Evolutionary conservation across 2,329 filamentous ascomycete genomes (phyloP), one percentile per base, ranked within the genome.

Genomic region (Trichoderma aggressivum): DNA sequence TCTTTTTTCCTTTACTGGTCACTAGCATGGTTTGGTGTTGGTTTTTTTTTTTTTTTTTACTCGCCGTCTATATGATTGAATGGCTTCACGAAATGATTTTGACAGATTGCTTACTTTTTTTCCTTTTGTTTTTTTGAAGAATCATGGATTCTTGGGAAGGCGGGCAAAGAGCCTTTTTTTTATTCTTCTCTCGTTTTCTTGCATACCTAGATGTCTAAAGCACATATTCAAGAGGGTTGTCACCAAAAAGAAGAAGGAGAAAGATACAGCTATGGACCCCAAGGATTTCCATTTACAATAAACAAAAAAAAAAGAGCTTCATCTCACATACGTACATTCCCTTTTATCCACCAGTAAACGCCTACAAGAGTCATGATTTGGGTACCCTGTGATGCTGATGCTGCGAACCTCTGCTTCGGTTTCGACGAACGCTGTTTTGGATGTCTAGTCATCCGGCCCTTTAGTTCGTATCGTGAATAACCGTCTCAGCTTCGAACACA

Each of bases 181-280:
- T 58, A 14, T 30, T 28, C 21, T 66, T 16, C 10, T 58, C 26
- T 55, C n/a, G 24, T 43, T 66, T 71, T n/a, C 21, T 71, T 43
- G 70, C 64, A 61, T 71, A 71, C 43, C 30, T 71, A 71, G 56
- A 71, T 68, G 55, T 61, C 55, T 34, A 55, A 55, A 53, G 50
- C n/a, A 63, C 36, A 65, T 63, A 59, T 50, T 64, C 47, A 28
- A 53, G 53, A 32, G 34, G 32, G 50, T 56, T 55, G 56, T 53
- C 59, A 43, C 21, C 34, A 50, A 47, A 18, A 16, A 21, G n/a
- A n/a, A n/a, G n/a, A n/a, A 14, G 30, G 36, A 36, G 6, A 47
- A 2, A 28, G 43, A 55, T 63, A 61, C n/a, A 63, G 12, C 28
- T 55, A 43, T 55, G 28, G 50, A 56, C n/a, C 60, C 58, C 34